Conservation (phyloP, 306 rosid genomes). For the Trifolium subterraneum region DNA sequence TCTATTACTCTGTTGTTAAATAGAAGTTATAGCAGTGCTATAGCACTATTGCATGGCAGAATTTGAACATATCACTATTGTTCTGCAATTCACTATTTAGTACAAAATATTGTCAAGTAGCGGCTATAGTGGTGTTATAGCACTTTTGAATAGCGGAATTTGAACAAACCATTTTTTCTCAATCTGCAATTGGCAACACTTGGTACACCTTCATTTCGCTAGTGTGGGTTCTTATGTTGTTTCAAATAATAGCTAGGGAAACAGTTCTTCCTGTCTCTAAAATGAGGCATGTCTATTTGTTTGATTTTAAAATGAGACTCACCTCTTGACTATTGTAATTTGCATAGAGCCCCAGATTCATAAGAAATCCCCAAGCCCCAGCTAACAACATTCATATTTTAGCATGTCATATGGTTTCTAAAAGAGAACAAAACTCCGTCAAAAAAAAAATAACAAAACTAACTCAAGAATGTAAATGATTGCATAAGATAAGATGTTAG, state of each 20-base stretch:
- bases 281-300: conserved; percentile 8
- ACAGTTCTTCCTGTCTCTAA: background rate
- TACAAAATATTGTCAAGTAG: no score
- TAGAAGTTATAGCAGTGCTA: no score
- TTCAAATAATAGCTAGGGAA: conserved; percentile 15
- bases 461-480: conserved; percentile 17
- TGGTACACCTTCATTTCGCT: conserved; percentile 13
- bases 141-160: no score
- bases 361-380: conserved; percentile 26
- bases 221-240: conserved; percentile 5
- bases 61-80: no score
- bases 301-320: conserved; percentile 34
- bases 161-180: no score
- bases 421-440: conserved; percentile 13
- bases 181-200: no score
- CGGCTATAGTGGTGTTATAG: no score
- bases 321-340: conserved; percentile 17
- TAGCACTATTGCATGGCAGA: no score
- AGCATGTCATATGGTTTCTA: conserved; percentile 9
- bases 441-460: background rate
- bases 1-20: background rate
- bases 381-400: conserved; percentile 13
- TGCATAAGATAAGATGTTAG: conserved; percentile 20
- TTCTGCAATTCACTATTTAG: no score
- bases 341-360: conserved; percentile 18